Base-by-base conservation (phyloP, 345 rosid genomes). In the Kandelia obovata region DNA sequence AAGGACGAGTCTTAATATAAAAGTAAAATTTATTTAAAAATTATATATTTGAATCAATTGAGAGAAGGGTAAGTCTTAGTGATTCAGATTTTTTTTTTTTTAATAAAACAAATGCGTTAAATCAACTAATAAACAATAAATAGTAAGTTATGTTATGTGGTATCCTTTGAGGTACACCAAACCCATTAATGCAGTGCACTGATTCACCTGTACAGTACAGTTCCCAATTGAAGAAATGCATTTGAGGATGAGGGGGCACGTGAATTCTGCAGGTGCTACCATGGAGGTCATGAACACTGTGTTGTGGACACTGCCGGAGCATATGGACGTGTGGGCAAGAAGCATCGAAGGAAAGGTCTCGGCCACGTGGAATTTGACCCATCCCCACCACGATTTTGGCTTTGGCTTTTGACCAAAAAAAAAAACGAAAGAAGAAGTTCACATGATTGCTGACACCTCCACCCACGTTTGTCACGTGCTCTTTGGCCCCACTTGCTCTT, bases 361-460 rank as follows among this genome's bases (percentile, higher is more conserved):
- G 49, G 85, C 78, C 81, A 78, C 81, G 80, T 83, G 81, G 85
- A 74, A 8, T 57, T 69, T 58, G 81, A 65, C 71, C 76, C 66
- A 58, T 35, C 60, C 49, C 53, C 20, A 32, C 27, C 59, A 3
- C 30, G 61, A 11, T 32, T 70, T 64, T 64, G 32, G 58, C 59
- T 55, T 66, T 60, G 37, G 53, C 13, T 20, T 30, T 63, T 49
- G 21, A 37, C 49, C 30, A 11, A 8, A 61, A 34, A 37, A 37
- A 23, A 20, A 30, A 46, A 1, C 21, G 21, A 66, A 49, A 28
- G 23, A 25, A 35, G 23, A 57, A 52, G 19, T 62, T 84, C 92
- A 88, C 92, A 81, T 86, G 90, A 70, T 77, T 55, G 80, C 90
- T 81, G 92, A 88, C 88, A 85, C 17, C 51, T 53, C 65, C 71